Conservation (phyloP, 2,329 filamentous ascomycete species). For the Venturia effusa region DNA sequence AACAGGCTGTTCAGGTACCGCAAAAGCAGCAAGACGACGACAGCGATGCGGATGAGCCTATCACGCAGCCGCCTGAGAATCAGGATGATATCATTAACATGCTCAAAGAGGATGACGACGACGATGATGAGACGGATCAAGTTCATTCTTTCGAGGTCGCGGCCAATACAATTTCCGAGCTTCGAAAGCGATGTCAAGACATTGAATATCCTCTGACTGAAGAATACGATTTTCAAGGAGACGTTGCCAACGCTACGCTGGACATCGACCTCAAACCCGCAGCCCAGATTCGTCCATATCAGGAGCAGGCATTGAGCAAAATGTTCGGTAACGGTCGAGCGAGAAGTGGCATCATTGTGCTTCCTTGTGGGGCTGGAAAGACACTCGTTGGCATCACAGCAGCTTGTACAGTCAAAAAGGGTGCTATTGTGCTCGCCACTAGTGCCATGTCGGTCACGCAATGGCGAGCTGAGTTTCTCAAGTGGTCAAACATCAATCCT, state of each 20-base stretch:
- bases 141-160: constrained; percentile 91
- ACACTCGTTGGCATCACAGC: constrained; percentile 97
- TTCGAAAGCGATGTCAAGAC: constrained; percentile 81
- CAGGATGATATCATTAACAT: constrained; percentile 51
- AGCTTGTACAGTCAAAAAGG: constrained; percentile 95
- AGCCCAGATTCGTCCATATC: constrained; percentile 85
- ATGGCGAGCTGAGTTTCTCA: constrained; percentile 92
- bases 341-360: constrained; percentile 92
- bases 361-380: constrained; percentile 94
- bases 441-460: constrained; percentile 97
- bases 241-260: constrained; percentile 77
- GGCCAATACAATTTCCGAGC: constrained; percentile 69
- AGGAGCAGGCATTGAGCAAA: constrained; percentile 95
- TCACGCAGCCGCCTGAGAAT: constrained; percentile 17
- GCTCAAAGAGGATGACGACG: constrained; percentile 62
- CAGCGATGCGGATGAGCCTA: constrained; percentile 32
- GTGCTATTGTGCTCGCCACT: constrained; percentile 87
- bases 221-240: constrained; percentile 94
- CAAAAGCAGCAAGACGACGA: constrained; percentile 36
- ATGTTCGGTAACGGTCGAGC: constrained; percentile 99
- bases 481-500: constrained; percentile 97
- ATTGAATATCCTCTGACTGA: constrained; percentile 82
- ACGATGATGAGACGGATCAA: constrained; percentile 76
- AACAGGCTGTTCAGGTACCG: constrained; percentile 49
- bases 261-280: constrained; percentile 88